phyloP scores from a whole-genome alignment of 768 basidiomycete species.

The Cyclocybe aegerita region DNA sequence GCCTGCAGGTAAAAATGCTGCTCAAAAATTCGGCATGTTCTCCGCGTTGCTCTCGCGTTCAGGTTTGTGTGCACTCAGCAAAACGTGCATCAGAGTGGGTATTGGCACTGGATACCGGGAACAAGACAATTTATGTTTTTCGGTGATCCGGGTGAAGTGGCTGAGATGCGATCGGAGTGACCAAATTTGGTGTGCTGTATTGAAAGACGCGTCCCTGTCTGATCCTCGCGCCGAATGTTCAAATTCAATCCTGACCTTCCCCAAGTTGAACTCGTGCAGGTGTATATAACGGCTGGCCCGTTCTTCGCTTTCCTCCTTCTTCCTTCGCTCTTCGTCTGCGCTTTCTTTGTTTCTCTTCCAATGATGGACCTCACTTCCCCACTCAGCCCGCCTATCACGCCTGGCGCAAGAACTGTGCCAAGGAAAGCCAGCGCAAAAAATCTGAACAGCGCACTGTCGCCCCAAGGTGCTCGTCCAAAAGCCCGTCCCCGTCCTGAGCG shows the following conservation, averaged over 20 bases:
- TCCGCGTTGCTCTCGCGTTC: too few relatives aligned
- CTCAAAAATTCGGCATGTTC: too few relatives aligned
- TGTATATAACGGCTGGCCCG: neutral
- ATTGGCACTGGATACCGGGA: too few relatives aligned
- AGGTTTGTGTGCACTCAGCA: too few relatives aligned
- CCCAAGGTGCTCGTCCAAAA: slow-evolving; percentile 13
- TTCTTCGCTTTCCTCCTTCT: slow-evolving; percentile 1
- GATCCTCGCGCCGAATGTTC: too few relatives aligned
- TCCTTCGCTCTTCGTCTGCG: neutral
- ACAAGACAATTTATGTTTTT: too few relatives aligned
- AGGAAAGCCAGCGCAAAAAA: slow-evolving; percentile 5
- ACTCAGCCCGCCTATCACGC: neutral
- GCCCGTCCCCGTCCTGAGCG: neutral
- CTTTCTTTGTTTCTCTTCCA: neutral
- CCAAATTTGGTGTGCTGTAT: too few relatives aligned
- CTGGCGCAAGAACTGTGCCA: neutral
- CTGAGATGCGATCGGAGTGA: too few relatives aligned
- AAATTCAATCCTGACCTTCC: neutral
- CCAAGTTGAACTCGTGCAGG: slow-evolving; percentile 1
- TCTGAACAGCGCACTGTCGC: neutral
- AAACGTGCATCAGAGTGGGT: too few relatives aligned
- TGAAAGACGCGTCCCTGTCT: too few relatives aligned
- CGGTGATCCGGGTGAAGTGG: too few relatives aligned
- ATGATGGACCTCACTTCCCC: slow-evolving; percentile 1
- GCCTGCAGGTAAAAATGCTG: too few relatives aligned